A percentile compares a stretch with the other conserved stretches of the same genome.
phyloP scores from a whole-genome alignment of 2,329 filamentous ascomycete species.

The Aspergillus pseudoterreus region DNA sequence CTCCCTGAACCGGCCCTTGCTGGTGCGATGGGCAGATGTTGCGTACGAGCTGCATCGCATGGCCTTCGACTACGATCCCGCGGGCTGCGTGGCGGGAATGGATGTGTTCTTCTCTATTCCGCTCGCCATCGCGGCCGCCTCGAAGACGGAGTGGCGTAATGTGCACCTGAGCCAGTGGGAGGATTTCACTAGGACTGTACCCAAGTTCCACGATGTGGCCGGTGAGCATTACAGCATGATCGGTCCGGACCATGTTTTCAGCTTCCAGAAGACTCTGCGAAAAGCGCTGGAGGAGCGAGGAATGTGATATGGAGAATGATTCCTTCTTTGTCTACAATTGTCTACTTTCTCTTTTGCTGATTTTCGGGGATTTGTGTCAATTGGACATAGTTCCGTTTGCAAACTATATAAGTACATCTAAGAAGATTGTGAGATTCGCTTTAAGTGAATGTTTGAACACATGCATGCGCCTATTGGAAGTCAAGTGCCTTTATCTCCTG shows the following conservation, averaged over 20 bases:
- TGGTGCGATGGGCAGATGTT: slow-evolving; percentile 8
- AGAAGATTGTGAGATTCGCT: too few species aligned
- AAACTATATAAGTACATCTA: too few species aligned
- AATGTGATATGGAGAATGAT: background rate
- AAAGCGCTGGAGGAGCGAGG: background rate
- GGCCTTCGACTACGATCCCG: slow-evolving; percentile 43
- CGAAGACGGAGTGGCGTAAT: slow-evolving; percentile 10
- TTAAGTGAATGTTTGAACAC: too few species aligned
- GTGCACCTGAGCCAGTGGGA: slow-evolving; percentile 33
- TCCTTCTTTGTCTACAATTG: too few species aligned
- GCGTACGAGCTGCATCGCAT: slow-evolving; percentile 32
- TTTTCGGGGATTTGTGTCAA: too few species aligned
- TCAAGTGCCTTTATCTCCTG: background rate
- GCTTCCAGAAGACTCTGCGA: slow-evolving; percentile 24
- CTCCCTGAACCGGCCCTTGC: slow-evolving; percentile 22
- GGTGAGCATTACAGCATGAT: slow-evolving; percentile 43
- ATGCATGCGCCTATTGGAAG: too few species aligned
- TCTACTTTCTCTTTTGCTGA: too few species aligned
- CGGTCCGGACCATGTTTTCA: slow-evolving; percentile 31
- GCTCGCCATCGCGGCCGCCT: slow-evolving; percentile 24
- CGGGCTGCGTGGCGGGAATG: slow-evolving; percentile 31
- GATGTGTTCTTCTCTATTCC: slow-evolving; percentile 44
- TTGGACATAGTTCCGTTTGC: too few species aligned
- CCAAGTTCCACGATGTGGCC: slow-evolving; percentile 32
- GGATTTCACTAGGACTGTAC: slow-evolving; percentile 26